phyloP scores from a whole-genome alignment of 2,329 filamentous ascomycete species.

The Biscogniauxia mediterranea region DNA sequence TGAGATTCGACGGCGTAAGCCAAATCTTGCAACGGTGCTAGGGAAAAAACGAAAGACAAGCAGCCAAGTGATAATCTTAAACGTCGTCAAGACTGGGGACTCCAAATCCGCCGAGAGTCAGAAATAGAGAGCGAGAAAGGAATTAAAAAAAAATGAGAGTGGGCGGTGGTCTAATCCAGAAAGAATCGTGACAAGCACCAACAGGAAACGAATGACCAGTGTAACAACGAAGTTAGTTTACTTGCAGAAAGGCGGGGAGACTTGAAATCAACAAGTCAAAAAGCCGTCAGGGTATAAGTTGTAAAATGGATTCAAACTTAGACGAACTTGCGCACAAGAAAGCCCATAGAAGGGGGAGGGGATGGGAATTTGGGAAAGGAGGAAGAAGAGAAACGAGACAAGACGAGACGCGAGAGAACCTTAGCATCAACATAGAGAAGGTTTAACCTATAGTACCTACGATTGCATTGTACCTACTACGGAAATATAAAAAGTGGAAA shows the following conservation, averaged over 20 bases:
- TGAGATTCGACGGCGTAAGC: too few species aligned
- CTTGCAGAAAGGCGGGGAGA: neutral
- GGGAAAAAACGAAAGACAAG: neutral
- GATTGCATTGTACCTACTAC: too few species aligned
- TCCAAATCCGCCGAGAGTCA: neutral
- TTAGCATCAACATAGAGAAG: neutral
- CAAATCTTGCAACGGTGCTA: neutral
- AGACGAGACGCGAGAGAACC: neutral
- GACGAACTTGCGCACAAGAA: neutral
- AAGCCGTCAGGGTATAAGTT: neutral
- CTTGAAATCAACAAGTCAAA: neutral
- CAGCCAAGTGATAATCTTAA: neutral
- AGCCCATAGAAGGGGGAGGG: neutral
- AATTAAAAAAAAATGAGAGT: neutral
- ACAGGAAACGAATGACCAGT: neutral
- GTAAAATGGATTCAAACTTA: neutral
- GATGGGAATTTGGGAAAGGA: neutral
- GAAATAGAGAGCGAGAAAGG: neutral
- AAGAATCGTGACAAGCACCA: too few species aligned
- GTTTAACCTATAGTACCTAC: too few species aligned
- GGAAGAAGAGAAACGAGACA: neutral
- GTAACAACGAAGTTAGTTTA: neutral
- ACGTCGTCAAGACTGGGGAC: neutral
- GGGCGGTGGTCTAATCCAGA: too few species aligned
- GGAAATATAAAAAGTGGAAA: neutral